Conservation (phyloP, 768 basidiomycete genomes). For the Chalciporus pseudorubinellus region DNA sequence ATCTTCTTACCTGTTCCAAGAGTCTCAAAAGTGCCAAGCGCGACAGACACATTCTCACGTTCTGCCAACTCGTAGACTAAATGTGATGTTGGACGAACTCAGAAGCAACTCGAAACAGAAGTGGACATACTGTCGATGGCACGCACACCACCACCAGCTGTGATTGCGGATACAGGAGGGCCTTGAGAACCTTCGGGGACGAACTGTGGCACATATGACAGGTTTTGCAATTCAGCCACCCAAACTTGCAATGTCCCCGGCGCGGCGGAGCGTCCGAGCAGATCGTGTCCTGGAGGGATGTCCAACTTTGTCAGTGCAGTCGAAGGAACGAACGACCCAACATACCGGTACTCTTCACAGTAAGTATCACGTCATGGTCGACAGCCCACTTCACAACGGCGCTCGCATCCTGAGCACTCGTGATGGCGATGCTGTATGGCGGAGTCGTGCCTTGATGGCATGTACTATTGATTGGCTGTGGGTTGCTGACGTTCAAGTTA, state of each 20-base stretch:
- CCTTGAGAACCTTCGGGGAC: background rate
- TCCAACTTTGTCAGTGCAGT: too few species aligned
- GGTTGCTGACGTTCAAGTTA: background rate
- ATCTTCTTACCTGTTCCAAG: constrained; percentile 14
- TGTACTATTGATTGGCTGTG: background rate
- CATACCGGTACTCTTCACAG: constrained; percentile 7
- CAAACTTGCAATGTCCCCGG: background rate
- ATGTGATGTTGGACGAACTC: background rate
- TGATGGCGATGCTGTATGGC: constrained; percentile 3
- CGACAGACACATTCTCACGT: constrained; percentile 9
- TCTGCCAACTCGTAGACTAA: constrained; percentile 15
- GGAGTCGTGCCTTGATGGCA: constrained; percentile 7
- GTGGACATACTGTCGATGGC: background rate
- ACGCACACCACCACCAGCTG: background rate
- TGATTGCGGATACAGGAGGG: background rate
- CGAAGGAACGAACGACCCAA: too few species aligned
- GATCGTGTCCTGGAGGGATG: background rate
- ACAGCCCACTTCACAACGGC: constrained; percentile 2
- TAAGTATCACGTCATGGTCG: constrained; percentile 1
- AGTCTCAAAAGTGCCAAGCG: constrained; percentile 17
- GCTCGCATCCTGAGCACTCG: constrained; percentile 4
- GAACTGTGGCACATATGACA: background rate
- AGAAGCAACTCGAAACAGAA: background rate
- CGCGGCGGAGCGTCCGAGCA: background rate
- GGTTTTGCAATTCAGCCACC: background rate